A percentile compares a stretch with the other conserved stretches of the same genome.
These are phyloP conservation scores for Aspergillus tubingensis DNA, from an alignment of 2,329 filamentous ascomycete genomes.

Conservation along the genomic window DNA sequence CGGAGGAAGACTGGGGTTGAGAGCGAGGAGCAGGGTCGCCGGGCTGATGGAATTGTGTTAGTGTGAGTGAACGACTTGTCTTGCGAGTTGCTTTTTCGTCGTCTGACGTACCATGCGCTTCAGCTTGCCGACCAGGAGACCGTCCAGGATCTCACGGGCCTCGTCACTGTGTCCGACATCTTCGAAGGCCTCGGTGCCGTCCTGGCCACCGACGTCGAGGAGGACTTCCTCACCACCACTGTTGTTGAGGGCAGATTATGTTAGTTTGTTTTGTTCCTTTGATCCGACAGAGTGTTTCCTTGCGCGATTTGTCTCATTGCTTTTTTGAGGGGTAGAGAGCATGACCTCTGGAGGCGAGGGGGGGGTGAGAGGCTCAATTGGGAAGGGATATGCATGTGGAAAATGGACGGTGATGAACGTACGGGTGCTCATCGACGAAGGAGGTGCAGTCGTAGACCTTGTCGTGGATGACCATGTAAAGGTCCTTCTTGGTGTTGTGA, in stretches of 20 bases:
- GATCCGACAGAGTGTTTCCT: not conserved
- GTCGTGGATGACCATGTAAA: constrained; percentile 89
- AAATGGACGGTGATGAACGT: constrained; percentile 41
- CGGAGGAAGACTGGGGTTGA: constrained; percentile 51
- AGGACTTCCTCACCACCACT: constrained; percentile 98
- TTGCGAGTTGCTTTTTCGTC: constrained; percentile 6
- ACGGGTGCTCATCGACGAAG: constrained; percentile 97
- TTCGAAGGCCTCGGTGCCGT: constrained; percentile 97
- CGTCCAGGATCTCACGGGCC: constrained; percentile 87
- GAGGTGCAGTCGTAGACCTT: constrained; percentile 89
- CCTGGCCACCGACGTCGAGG: constrained; percentile 92
- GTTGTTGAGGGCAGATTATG: constrained; percentile 8
- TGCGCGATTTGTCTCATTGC: not conserved
- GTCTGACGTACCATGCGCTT: constrained; percentile 73
- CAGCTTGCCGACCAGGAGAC: constrained; percentile 71
- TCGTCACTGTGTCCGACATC: constrained; percentile 99
- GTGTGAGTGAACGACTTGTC: not conserved
- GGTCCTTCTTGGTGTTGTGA: constrained; percentile 90
- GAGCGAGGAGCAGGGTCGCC: constrained; percentile 76
- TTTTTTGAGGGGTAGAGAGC: not conserved
- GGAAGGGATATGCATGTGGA: too few relatives aligned
- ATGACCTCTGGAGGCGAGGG: too few relatives aligned
- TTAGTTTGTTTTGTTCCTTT: constrained; percentile 8
- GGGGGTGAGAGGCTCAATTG: constrained; percentile 1
- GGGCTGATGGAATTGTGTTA: constrained; percentile 46